Conservation (phyloP, 805 yeast genomes). For the Yamadazyma laniorum region DNA sequence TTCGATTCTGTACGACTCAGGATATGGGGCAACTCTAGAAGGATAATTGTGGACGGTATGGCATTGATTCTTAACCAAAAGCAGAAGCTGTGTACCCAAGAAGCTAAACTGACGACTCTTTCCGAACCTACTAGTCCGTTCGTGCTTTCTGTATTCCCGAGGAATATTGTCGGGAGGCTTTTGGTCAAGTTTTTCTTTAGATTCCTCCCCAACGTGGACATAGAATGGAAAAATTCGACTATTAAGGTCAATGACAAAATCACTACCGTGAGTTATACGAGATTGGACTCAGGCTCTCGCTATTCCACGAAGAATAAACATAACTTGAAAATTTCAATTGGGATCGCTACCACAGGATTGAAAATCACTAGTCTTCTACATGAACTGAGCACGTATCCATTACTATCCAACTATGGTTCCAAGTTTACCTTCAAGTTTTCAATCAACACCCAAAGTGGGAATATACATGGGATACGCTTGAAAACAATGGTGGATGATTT, state of each 20-base stretch:
- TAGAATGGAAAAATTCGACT: constrained; percentile 21
- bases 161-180: constrained; percentile 9
- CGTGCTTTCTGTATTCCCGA: constrained; percentile 16
- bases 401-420: constrained; percentile 11
- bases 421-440: constrained; percentile 16
- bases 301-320: constrained; percentile 16
- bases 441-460: constrained; percentile 19
- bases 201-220: constrained; percentile 21
- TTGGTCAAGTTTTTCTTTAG: constrained; percentile 8
- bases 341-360: constrained; percentile 13
- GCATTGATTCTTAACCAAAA: neutral
- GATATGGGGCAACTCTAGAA: constrained; percentile 39
- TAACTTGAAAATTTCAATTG: constrained; percentile 19
- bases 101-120: neutral
- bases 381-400: constrained; percentile 11
- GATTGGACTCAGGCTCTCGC: constrained; percentile 20
- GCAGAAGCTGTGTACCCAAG: neutral
- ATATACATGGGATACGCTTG: constrained; percentile 17
- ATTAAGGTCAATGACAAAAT: constrained; percentile 7
- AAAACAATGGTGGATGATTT: constrained; percentile 24
- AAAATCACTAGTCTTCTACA: constrained; percentile 6
- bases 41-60: constrained; percentile 26
- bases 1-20: constrained; percentile 28
- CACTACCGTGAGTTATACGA: constrained; percentile 20
- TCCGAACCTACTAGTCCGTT: neutral